Base-by-base conservation (phyloP, 257 asterid species). In the Sherardia arvensis region DNA sequence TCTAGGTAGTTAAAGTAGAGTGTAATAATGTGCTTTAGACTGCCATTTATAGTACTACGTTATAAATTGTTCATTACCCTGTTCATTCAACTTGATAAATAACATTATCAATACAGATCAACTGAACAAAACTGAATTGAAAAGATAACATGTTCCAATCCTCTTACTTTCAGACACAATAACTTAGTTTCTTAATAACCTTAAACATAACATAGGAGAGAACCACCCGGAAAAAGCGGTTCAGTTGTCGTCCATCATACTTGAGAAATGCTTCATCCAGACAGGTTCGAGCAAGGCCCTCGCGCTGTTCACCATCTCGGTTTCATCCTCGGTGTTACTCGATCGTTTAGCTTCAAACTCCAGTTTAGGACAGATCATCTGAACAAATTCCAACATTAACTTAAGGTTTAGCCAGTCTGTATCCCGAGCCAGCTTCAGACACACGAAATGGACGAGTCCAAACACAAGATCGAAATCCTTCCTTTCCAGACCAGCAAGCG, bases 401-500 rank as follows among this genome's bases (percentile, higher is more conserved):
- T 79, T 73, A 23, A 85, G 85, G 28, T 80, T 78, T 72, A 69
- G 65, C 94, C 88, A 81, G 58, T 84, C 76, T 25, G 76, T 84
- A 21, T 67, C 63, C 53, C 74, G 60, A 26, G 86, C 81, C 58
- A 87, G 67, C 80, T 85, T 87, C 66, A 65, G 73, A 63, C 90
- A 74, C 27, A 93, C 83, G 71, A 87, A 93, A 67, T 66, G 92
- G 69, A 87, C 22, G 58, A 93, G 78, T 22, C 96, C 97, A 43
- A 81, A 62, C 22, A 76, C 69, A 27, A 81, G 67, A 55, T 80
- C 80, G 49, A 80, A 78, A 53, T 83, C 78, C 76, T 78, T 80
- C 66, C 78, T 76, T 58, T 74, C 71, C 61, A 93, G 28, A 20
- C 85, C 88, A 45, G 66, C 69, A 47, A 76, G 69, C 43, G 83